Base-by-base conservation (phyloP, 75 land plant species). In the Picea sitchensis region DNA sequence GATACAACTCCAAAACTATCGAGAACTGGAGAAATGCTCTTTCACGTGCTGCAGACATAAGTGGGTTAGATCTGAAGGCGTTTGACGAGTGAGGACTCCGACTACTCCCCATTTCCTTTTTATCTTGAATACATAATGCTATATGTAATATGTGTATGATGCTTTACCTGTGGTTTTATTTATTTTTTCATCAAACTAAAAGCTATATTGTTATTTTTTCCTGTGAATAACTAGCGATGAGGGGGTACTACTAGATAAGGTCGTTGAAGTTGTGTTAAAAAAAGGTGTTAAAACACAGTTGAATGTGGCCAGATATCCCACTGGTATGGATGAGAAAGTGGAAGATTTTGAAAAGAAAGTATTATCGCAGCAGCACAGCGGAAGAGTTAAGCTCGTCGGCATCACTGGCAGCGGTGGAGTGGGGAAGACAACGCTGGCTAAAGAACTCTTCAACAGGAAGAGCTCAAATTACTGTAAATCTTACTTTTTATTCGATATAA, bases 341-440 rank as follows among this genome's bases (percentile, higher is more conserved):
- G 14, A 30, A 30, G 67, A 64, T 64, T 64, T 64, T 30, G 67
- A 64, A 64, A 64, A 14, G 3, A 12, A 64, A 11, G 34, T 12
- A 11, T 64, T 13, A 64, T 12, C 4, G 26, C 26, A 64, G 34
- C 30, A 64, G 34, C 14, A 11, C 23, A 64, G 31, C 1, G 3
- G 34, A 64, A 64, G 5, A 26, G 17, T 14, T 2, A 23, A 64
- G 23, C 13, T 26, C 14, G 67, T 64, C 1, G 67, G 67, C 34
- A 64, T 64, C 31, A 26, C 31, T 31, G 67, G 67, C 3, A 23
- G 23, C 32, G 67, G 67, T 30, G 67, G 67, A 14, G 30, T 26
- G 13, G 67, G 67, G 67, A 64, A 64, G 67, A 64, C 67, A 23
- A 64, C 67, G 26, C 67, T 64, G 15, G 26, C 34, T 26, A 64